phyloP scores from a whole-genome alignment of 257 asterid species.

The Solanum infundibuliforme region DNA sequence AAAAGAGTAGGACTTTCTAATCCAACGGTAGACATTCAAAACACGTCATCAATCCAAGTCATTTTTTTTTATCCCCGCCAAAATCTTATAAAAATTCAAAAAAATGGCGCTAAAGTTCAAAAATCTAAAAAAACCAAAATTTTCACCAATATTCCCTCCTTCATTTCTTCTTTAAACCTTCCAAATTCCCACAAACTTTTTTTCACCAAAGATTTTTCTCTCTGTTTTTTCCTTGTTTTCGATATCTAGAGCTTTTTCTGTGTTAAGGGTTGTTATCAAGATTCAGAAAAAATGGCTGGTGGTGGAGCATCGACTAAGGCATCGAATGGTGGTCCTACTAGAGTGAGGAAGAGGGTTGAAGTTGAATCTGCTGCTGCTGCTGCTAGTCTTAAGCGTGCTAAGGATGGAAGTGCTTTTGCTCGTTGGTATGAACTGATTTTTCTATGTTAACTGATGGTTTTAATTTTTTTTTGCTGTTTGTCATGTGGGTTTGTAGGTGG shows the following conservation, averaged over 20 bases:
- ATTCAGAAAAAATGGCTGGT: constrained; percentile 30
- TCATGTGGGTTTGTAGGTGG: neutral
- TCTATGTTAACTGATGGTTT: neutral
- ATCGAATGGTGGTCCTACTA: constrained; percentile 22
- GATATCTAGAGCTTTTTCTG: neutral
- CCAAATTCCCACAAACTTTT: neutral
- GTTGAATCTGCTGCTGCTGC: constrained; percentile 25
- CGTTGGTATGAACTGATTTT: constrained; percentile 33
- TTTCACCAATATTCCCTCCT: neutral
- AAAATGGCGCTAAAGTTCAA: neutral
- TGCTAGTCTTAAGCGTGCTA: constrained; percentile 64
- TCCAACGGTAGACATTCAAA: neutral
- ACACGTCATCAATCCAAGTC: neutral
- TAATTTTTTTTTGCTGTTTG: neutral
- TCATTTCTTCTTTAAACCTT: neutral
- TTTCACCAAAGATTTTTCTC: neutral
- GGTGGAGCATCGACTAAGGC: constrained; percentile 16
- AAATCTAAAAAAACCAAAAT: neutral
- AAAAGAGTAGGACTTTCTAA: neutral
- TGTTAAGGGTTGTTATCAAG: neutral
- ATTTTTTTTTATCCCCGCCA: neutral
- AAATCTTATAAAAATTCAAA: neutral
- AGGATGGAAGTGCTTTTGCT: constrained; percentile 80
- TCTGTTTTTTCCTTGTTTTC: neutral
- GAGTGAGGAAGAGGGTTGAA: constrained; percentile 59